Percentiles rank a stretch among this genome's conserved stretches.
Conservation (phyloP, 768 basidiomycete species). For the Collybia mongolica region DNA sequence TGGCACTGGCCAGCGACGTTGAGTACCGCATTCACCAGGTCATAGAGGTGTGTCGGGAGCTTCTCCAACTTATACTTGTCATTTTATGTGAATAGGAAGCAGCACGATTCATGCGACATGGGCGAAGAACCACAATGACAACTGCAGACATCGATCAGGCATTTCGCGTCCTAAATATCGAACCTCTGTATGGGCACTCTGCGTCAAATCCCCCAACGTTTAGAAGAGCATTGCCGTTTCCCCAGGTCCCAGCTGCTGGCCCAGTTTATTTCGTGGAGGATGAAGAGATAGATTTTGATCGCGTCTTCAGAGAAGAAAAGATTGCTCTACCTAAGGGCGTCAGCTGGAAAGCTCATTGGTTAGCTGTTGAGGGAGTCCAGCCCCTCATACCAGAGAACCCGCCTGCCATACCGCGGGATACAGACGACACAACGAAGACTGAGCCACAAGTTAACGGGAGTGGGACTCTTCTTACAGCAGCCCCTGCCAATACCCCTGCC, state of each 20-base stretch:
- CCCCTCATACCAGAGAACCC: slow-evolving; percentile 97
- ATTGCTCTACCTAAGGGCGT: slow-evolving; percentile 78
- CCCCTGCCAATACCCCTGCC: slow-evolving; percentile 14
- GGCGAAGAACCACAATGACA: slow-evolving; percentile 84
- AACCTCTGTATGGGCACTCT: slow-evolving; percentile 89
- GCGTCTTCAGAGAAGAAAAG: slow-evolving; percentile 83
- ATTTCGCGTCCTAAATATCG: slow-evolving; percentile 91
- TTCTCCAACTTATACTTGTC: neutral
- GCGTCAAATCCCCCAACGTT: slow-evolving; percentile 62
- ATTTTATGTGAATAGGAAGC: slow-evolving; percentile 65
- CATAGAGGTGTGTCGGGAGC: slow-evolving; percentile 61
- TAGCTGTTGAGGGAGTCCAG: slow-evolving; percentile 97
- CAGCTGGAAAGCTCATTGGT: slow-evolving; percentile 94
- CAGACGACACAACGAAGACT: slow-evolving; percentile 29
- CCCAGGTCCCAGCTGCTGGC: slow-evolving; percentile 51
- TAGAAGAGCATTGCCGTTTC: slow-evolving; percentile 56
- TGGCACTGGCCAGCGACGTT: slow-evolving; percentile 89
- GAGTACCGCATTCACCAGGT: slow-evolving; percentile 97
- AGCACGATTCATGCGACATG: slow-evolving; percentile 94
- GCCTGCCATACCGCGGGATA: slow-evolving; percentile 52
- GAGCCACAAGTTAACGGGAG: slow-evolving; percentile 21
- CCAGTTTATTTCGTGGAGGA: slow-evolving; percentile 93
- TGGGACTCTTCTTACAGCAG: slow-evolving; percentile 2
- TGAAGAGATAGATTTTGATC: slow-evolving; percentile 96
- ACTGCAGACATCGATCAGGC: slow-evolving; percentile 93